Evolutionary conservation across 805 yeast genomes (phyloP).

Genomic region (Metschnikowia proteae): DNA sequence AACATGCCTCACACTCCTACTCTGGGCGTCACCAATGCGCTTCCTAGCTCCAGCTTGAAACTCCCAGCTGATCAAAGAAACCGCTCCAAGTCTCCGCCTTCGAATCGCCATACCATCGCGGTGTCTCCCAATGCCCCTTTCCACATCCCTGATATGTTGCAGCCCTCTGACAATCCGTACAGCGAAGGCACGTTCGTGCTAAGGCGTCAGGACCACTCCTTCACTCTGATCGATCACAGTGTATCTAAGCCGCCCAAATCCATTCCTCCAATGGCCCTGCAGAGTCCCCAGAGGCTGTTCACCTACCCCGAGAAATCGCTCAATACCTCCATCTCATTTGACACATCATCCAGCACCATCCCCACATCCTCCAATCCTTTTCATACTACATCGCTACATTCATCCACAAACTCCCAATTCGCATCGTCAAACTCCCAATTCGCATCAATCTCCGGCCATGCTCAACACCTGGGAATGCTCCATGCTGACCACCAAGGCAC

Average conservation of each 20-base stretch:
- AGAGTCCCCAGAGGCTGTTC: neutral
- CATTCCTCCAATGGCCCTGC: neutral
- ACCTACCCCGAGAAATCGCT: constrained; percentile 1
- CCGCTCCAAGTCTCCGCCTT: constrained; percentile 1
- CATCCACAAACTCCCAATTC: neutral
- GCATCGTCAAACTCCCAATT: neutral
- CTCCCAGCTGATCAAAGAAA: neutral
- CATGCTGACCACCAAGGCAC: neutral
- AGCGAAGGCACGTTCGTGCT: constrained; percentile 11
- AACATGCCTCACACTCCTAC: constrained; percentile 1
- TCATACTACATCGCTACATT: neutral
- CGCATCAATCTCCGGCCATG: neutral
- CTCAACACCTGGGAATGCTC: neutral
- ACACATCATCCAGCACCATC: neutral
- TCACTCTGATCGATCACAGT: neutral
- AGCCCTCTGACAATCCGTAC: constrained; percentile 12
- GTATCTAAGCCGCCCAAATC: neutral
- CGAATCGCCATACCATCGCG: constrained; percentile 19
- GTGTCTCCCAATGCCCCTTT: constrained; percentile 10
- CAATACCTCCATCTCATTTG: neutral
- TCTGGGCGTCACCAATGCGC: neutral
- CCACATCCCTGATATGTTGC: constrained; percentile 15
- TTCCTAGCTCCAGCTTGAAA: neutral
- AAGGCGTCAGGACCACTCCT: neutral
- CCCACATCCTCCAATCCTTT: neutral